phyloP scores from a whole-genome alignment of 345 rosid genomes.

The Dimocarpus longan region DNA sequence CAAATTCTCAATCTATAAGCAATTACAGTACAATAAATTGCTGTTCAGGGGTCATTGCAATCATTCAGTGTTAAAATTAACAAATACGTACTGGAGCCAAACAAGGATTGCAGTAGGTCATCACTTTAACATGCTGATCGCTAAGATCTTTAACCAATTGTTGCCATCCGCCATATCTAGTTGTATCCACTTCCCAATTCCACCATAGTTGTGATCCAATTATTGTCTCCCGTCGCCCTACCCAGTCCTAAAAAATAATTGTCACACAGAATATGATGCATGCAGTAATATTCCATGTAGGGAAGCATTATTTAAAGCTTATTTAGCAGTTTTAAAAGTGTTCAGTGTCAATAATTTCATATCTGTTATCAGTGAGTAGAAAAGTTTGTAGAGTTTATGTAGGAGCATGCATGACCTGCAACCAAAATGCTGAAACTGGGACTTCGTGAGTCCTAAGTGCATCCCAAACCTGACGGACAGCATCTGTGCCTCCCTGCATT shows the following conservation, averaged over 20 bases:
- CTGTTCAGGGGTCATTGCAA: not conserved
- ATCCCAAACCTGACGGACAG: slow-evolving; percentile 53
- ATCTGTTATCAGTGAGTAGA: not conserved
- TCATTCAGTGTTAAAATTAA: slow-evolving; percentile 1
- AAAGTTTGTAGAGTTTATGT: not conserved
- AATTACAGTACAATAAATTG: slow-evolving; percentile 7
- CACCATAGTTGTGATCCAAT: slow-evolving; percentile 79
- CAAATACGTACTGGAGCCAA: slow-evolving; percentile 59
- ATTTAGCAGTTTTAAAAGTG: not conserved
- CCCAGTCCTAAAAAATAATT: slow-evolving; percentile 60
- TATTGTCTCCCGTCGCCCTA: slow-evolving; percentile 64
- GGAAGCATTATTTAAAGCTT: not conserved
- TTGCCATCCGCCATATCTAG: slow-evolving; percentile 59
- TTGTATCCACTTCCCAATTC: slow-evolving; percentile 74
- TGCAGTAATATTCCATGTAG: not conserved
- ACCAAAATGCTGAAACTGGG: slow-evolving; percentile 75
- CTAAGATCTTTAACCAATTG: slow-evolving; percentile 52
- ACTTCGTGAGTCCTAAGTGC: slow-evolving; percentile 46
- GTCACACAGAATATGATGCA: slow-evolving; percentile 1
- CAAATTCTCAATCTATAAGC: slow-evolving; percentile 8
- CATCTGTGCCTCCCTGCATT: slow-evolving; percentile 79
- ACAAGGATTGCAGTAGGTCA: slow-evolving; percentile 85
- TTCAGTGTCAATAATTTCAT: not conserved
- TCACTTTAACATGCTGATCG: slow-evolving; percentile 52
- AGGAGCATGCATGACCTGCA: slow-evolving; percentile 52